phyloP scores from a whole-genome alignment of 768 basidiomycete genomes.

The Pisolithus sp. region DNA sequence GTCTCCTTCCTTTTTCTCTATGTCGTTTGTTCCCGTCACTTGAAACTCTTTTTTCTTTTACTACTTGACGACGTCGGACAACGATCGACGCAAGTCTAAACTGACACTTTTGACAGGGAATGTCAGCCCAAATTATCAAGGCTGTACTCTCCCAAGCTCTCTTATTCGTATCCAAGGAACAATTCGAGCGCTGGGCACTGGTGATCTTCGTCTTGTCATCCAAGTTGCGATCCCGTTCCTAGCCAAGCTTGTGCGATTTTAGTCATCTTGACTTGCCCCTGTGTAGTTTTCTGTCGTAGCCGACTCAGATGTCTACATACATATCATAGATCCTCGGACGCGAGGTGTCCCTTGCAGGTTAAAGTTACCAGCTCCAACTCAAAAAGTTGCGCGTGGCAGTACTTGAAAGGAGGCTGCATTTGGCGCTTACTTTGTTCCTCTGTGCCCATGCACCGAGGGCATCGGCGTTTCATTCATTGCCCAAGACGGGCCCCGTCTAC shows the following conservation, averaged over 20 bases:
- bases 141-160: slow-evolving; percentile 94
- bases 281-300: not conserved
- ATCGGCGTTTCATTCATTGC: no score
- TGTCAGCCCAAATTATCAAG: slow-evolving; percentile 94
- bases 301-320: no score
- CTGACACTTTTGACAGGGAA: slow-evolving; percentile 51
- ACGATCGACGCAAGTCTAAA: not conserved
- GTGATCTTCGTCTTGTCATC: slow-evolving; percentile 55
- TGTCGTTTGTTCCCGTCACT: not conserved
- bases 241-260: slow-evolving; percentile 1
- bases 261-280: not conserved
- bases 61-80: not conserved
- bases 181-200: slow-evolving; percentile 87
- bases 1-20: not conserved
- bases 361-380: no score
- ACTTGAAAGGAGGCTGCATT: not conserved
- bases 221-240: slow-evolving; percentile 17
- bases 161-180: slow-evolving; percentile 95
- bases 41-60: not conserved
- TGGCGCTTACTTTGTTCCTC: not conserved
- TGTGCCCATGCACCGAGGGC: not conserved
- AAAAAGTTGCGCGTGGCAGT: not conserved
- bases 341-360: no score
- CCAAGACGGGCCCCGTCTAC: no score
- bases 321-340: no score